Evolutionary conservation across 148 eudicot species (phyloP), one percentile per base, ranked within the genome.

Genomic region (Chenopodium quinoa): DNA sequence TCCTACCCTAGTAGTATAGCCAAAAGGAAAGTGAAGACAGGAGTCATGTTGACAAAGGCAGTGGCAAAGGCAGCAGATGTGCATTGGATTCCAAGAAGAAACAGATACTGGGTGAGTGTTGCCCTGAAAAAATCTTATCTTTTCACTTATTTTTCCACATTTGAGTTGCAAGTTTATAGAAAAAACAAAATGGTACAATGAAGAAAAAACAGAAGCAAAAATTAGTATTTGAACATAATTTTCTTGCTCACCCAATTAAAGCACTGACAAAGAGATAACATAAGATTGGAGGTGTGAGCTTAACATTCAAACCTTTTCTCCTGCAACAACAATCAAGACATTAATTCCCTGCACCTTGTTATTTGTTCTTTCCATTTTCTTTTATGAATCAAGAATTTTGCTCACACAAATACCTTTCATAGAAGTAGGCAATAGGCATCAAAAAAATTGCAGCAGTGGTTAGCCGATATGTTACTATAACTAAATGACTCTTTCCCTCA

Each of bases 41-140:
- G 95, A 62, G 88, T 86, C 80, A 92, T 66, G 82, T 93, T 93
- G 83, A 85, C 29, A 81, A 93, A 93, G 65, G 95, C 93, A 66
- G 86, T 86, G 9, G 92, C 34, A 73, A 86, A 91, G 16, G 93
- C 90, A 82, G 90, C 88, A 32, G 97, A 85, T 22, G 97, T 89
- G 75, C 86, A 86, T 48, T 92, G 78, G 9, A 93, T 86, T 9
- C 97, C 97, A 63, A 89, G 31, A 78, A 93, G 89, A 80, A 83
- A 89, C 72, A 91, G 73, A 82, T 88, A 94, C 58, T 90, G 94
- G 0, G 91, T 71, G 67, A 92, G 85, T 56, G 94, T 87, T 32
- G 86, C 90, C 93, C 98, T 92, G 84, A 69, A 81, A 88, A 75
- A 66, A 62, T 72, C 29, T 1, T 19, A 3, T 7, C 56, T 19